Evolutionary conservation across 257 asterid species (phyloP), one percentile per base, ranked within the genome.

Genomic region (Parsonsia alboflavescens): DNA sequence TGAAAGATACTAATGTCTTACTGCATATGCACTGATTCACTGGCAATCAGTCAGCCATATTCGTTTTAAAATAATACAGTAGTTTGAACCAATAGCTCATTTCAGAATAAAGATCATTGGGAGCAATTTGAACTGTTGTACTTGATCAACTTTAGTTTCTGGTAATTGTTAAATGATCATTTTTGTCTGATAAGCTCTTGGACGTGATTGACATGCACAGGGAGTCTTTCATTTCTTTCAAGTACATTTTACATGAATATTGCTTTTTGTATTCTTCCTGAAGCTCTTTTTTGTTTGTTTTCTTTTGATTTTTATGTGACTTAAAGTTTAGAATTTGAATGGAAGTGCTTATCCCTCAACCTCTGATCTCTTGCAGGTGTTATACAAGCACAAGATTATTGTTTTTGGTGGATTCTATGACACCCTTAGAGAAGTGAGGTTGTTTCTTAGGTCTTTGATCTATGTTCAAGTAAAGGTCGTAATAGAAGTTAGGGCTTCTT

Each of bases 361-460:
- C 77, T 49, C 46, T 81, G 66, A 75, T 75, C 21, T 81, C 58
- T 76, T 77, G 81, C 88, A 94, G 98, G 90, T 92, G 74, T 77
- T 95, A 81, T 89, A 95, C 86, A 95, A 95, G 93, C 99, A 92
- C 89, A 92, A 95, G 82, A 92, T 95, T 79, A 75, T 92, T 78
- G 86, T 92, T 52, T 94, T 94, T 87, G 99, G 99, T 81, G 99
- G 99, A 78, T 94, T 92, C 81, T 92, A 94, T 72, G 99, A 94
- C 85, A 94, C 99, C 41, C 97, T 94, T 70, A 90, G 99, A 85
- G 99, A 94, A 94, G 99, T 94, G 90, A 92, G 99, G 99, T 94
- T 45, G 75, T 53, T 46, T 73, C 58, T 45, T 65, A 36, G 12
- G 33, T 73, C 78, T 77, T 81, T 73, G 49, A 49, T 48, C 61